Percentiles rank a stretch among this genome's conserved stretches.
Conservation (phyloP, 768 basidiomycete genomes). For the Tylopilus sp. region DNA sequence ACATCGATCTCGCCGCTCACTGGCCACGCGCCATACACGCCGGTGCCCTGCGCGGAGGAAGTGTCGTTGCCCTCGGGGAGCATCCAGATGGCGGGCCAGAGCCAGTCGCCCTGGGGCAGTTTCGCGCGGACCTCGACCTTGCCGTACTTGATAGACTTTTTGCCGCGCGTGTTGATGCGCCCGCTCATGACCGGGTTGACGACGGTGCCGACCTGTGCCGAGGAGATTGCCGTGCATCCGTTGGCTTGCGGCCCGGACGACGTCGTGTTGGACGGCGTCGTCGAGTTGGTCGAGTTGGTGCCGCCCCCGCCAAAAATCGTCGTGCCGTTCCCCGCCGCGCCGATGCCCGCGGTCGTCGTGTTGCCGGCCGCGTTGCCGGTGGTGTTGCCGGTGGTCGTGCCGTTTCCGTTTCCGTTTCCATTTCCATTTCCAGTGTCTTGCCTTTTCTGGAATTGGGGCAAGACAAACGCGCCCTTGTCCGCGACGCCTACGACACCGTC, state of each 20-base stretch:
- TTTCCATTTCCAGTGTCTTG: constrained; percentile 12
- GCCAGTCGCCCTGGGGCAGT: constrained; percentile 51
- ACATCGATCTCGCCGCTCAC: constrained; percentile 58
- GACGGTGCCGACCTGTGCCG: constrained; percentile 28
- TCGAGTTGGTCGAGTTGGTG: constrained; percentile 11
- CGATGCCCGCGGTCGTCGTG: background rate
- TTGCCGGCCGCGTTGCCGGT: background rate
- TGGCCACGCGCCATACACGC: constrained; percentile 43
- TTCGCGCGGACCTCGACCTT: constrained; percentile 60
- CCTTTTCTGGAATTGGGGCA: constrained; percentile 22
- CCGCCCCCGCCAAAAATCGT: background rate
- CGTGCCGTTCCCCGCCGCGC: constrained; percentile 1
- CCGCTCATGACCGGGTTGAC: constrained; percentile 57
- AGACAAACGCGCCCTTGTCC: constrained; percentile 25
- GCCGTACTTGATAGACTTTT: constrained; percentile 49
- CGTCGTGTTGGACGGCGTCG: constrained; percentile 20
- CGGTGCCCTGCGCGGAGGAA: constrained; percentile 14
- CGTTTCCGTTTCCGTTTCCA: constrained; percentile 3
- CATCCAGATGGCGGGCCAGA: constrained; percentile 35
- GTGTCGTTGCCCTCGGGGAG: constrained; percentile 26
- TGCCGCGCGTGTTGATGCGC: constrained; percentile 49
- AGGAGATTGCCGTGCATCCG: constrained; percentile 44
- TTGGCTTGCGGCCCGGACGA: constrained; percentile 12
- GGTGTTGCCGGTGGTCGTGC: background rate
- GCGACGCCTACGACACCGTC: constrained; percentile 5